phyloP scores from a whole-genome alignment of 2,329 filamentous ascomycete genomes.

The Kalmusia sp. region DNA sequence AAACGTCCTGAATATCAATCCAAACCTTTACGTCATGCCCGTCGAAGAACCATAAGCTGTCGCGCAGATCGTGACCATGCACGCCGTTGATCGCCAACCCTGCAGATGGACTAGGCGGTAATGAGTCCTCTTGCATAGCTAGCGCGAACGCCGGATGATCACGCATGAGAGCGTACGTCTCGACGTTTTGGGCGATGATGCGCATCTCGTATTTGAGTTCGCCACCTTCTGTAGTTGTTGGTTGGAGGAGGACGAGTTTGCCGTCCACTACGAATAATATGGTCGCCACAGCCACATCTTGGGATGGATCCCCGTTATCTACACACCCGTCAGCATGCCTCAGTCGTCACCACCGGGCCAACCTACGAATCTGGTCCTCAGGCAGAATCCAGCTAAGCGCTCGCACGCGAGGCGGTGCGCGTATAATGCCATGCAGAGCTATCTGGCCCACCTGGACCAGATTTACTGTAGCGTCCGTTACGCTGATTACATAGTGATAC shows the following conservation, averaged over 20 bases:
- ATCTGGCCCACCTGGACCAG: conserved; percentile 97
- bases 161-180: conserved; percentile 92
- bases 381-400: conserved; percentile 96
- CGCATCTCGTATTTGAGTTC: conserved; percentile 98
- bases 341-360: neutral
- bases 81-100: conserved; percentile 54
- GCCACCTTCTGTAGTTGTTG: conserved; percentile 80
- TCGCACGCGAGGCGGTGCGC: conserved; percentile 89
- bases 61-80: conserved; percentile 68
- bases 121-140: conserved; percentile 54
- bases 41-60: conserved; percentile 95
- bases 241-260: conserved; percentile 90
- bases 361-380: conserved; percentile 79
- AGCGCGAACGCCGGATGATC: conserved; percentile 71
- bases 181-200: conserved; percentile 92
- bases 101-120: conserved; percentile 58
- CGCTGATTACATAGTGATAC: conserved; percentile 89
- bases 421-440: conserved; percentile 93
- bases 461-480: conserved; percentile 72
- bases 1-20: conserved; percentile 85
- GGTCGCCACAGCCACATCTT: conserved; percentile 91
- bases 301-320: conserved; percentile 89
- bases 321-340: conserved; percentile 22
- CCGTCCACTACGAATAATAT: conserved; percentile 97
- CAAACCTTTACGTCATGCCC: conserved; percentile 85